Conservation (phyloP, 306 rosid species). For the Hylodesmum podocarpum region DNA sequence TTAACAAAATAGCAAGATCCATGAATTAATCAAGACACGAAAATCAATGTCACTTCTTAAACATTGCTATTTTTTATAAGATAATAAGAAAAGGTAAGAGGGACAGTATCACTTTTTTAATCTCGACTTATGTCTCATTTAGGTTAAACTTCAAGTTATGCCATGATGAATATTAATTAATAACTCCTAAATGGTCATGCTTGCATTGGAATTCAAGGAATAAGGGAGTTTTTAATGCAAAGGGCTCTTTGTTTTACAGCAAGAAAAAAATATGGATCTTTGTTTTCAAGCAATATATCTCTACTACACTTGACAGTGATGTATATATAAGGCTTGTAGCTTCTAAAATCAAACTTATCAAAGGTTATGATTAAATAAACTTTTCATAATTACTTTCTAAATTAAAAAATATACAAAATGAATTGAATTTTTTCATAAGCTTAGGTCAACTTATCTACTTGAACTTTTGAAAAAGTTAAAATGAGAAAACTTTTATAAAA, state of each 20-base stretch:
- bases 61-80: background rate
- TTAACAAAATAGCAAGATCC: background rate
- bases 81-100: background rate
- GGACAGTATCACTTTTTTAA: background rate
- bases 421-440: too few relatives aligned
- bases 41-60: background rate
- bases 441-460: too few relatives aligned
- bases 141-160: slow-evolving; percentile 45
- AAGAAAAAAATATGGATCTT: too few relatives aligned
- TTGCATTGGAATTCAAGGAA: slow-evolving; percentile 79
- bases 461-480: too few relatives aligned
- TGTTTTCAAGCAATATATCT: slow-evolving; percentile 54
- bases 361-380: too few relatives aligned
- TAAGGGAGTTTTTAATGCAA: slow-evolving; percentile 12
- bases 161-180: slow-evolving; percentile 14
- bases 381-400: too few relatives aligned
- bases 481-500: too few relatives aligned
- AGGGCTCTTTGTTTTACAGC: slow-evolving; percentile 54
- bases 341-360: background rate
- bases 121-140: slow-evolving; percentile 16
- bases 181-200: slow-evolving; percentile 30
- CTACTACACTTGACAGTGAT: slow-evolving; percentile 37
- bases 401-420: too few relatives aligned
- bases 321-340: background rate
- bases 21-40: background rate